These are phyloP conservation scores for Boletus rex-veris DNA, from an alignment of 768 basidiomycete genomes.

Conservation along the genomic window DNA sequence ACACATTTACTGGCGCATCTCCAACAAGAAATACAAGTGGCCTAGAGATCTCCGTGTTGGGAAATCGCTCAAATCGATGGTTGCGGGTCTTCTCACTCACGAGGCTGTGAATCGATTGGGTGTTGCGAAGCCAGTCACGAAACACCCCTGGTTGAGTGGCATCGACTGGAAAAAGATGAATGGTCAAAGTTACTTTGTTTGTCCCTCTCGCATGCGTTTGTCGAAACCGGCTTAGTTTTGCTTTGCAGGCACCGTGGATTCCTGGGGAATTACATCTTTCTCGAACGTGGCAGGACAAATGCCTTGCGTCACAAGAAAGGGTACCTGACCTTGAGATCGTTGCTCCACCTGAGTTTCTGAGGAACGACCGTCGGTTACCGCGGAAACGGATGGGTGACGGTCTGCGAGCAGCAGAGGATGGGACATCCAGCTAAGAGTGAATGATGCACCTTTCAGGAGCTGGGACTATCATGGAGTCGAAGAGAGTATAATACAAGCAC, in stretches of 20 bases:
- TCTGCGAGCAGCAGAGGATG: background rate
- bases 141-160: constrained; percentile 44
- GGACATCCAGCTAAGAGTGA: too few species aligned
- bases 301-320: constrained; percentile 34
- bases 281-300: constrained; percentile 37
- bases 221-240: background rate
- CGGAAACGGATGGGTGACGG: background rate
- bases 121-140: constrained; percentile 31
- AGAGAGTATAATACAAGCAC: background rate
- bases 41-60: constrained; percentile 36
- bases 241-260: constrained; percentile 41
- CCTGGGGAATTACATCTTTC: constrained; percentile 28
- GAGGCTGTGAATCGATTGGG: constrained; percentile 41
- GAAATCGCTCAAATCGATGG: constrained; percentile 40
- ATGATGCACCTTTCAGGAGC: too few species aligned
- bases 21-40: constrained; percentile 36
- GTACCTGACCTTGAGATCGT: constrained; percentile 41
- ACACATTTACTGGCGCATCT: constrained; percentile 28
- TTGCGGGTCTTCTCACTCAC: constrained; percentile 39
- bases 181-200: constrained; percentile 42
- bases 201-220: constrained; percentile 16
- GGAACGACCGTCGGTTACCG: constrained; percentile 37
- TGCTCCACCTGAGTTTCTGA: constrained; percentile 32
- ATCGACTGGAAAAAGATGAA: constrained; percentile 49
- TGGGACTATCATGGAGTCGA: background rate